Percentiles rank a stretch among this genome's conserved stretches.
Conservation (phyloP, 2,329 filamentous ascomycete species). For the Clarireedia monteithiana region DNA sequence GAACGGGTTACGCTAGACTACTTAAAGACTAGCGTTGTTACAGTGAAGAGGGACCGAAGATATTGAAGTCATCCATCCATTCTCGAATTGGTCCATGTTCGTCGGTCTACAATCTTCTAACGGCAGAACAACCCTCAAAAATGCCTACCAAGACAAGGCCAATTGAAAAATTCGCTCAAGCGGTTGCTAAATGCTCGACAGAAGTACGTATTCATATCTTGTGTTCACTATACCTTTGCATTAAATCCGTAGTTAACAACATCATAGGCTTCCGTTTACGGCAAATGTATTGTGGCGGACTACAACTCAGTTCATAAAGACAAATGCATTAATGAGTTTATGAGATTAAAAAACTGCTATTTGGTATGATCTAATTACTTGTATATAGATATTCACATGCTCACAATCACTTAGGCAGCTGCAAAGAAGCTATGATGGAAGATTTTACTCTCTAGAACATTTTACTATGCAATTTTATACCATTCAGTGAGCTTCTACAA, state of each 20-base stretch:
- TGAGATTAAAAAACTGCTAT: constrained; percentile 80
- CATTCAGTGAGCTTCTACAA: background rate
- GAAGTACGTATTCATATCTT: constrained; percentile 42
- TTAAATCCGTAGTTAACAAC: background rate
- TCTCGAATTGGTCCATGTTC: background rate
- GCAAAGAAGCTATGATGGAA: constrained; percentile 37
- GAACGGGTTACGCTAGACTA: background rate
- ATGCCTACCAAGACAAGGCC: constrained; percentile 44
- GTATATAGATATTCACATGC: constrained; percentile 6
- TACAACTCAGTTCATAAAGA: constrained; percentile 88
- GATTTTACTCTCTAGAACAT: background rate
- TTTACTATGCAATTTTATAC: background rate
- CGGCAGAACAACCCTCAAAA: background rate
- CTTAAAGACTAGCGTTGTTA: background rate
- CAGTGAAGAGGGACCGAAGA: background rate
- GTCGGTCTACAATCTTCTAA: background rate
- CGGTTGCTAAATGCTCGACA: constrained; percentile 55
- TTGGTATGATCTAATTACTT: constrained; percentile 47
- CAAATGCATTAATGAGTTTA: constrained; percentile 80
- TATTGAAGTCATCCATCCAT: background rate
- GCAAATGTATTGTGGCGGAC: constrained; percentile 83
- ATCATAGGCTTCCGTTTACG: constrained; percentile 70
- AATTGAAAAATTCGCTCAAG: constrained; percentile 61
- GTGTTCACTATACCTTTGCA: constrained; percentile 1
- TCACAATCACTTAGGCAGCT: constrained; percentile 36